phyloP scores from a whole-genome alignment of 2,329 filamentous ascomycete genomes.

The Ceratocystis alfenasii region DNA sequence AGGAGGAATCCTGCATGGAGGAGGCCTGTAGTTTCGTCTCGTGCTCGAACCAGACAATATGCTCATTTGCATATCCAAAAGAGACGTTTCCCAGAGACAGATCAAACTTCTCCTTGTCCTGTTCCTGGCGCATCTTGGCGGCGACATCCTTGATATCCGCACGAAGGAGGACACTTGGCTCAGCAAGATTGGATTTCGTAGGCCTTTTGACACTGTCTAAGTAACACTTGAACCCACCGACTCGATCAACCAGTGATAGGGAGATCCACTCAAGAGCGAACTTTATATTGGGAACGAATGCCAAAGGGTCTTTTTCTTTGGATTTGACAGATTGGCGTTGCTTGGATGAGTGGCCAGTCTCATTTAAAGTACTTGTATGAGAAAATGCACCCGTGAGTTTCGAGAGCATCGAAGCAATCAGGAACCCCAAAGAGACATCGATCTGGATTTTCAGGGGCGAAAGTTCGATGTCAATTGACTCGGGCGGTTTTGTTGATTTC shows the following conservation, averaged over 20 bases:
- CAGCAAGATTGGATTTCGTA: neutral
- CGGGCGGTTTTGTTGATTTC: conserved; percentile 21
- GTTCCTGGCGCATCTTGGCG: conserved; percentile 6
- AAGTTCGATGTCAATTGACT: conserved; percentile 40
- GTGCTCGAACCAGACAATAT: conserved; percentile 52
- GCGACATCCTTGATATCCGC: conserved; percentile 34
- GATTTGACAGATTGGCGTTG: neutral
- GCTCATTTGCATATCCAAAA: conserved; percentile 50
- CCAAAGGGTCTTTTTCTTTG: conserved; percentile 13
- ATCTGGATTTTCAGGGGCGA: conserved; percentile 43
- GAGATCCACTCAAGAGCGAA: conserved; percentile 40
- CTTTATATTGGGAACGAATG: conserved; percentile 30
- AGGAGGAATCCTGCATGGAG: conserved; percentile 47
- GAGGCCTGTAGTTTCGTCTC: conserved; percentile 47
- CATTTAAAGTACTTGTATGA: conserved; percentile 23
- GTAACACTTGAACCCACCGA: conserved; percentile 42
- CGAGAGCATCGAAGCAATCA: conserved; percentile 40
- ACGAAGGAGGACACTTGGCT: conserved; percentile 40
- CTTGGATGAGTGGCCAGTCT: neutral
- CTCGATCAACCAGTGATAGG: conserved; percentile 43
- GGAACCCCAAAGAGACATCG: conserved; percentile 45
- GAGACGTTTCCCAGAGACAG: conserved; percentile 33
- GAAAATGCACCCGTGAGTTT: conserved; percentile 38
- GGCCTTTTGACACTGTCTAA: conserved; percentile 31
- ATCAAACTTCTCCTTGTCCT: conserved; percentile 25